Base-by-base conservation (phyloP, 805 yeast genomes). In the Candida glaebosa region DNA sequence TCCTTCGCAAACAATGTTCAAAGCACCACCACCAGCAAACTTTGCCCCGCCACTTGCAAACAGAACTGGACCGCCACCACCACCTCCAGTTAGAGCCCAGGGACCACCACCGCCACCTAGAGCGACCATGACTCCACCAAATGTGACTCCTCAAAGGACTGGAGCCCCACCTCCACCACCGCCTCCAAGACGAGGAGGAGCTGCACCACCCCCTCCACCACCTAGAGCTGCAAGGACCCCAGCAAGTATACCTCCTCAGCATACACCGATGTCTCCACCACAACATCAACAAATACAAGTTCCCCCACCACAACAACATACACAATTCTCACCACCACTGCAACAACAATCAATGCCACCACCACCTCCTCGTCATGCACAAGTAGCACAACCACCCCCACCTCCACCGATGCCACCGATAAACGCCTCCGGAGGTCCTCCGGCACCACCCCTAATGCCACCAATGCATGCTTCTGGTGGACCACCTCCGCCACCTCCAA, bases 401-500 rank as follows among this genome's bases (percentile, higher is more conserved):
- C 51, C 55, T 16, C 49, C 57, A 24, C 43, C 57, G 14, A 58
- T 61, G 14, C 60, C 54, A 7, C 43, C 46, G n/a, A 15, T 31
- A 25, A 18, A 34, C 19, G 24, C 25, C n/a, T 24, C 40, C 5
- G 34, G 53, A 10, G 49, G 49, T 19, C 57, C 61, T 24, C 60
- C 65, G 9, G 63, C 71, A 12, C 48, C 52, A 16, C 49, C 55
- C 3, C 56, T 60, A 12, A 55, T 57, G 12, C 47, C 54, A 17
- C 55, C 55, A 2, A 52, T 55, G 10, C 26, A 26, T 5, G 33
- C 15, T 6, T 26, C 58, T 34, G 49, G 53, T 38, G 56, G 60
- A 17, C 64, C 65, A 35, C 73, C 69, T 25, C 73, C 69, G 18
- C 72, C 72, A n/a, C 60, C 58, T 18, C 65, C 71, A 3, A 71